Evolutionary conservation across 2,329 filamentous ascomycete species (phyloP), one percentile per base, ranked within the genome.

Genomic region (Didymella pomorum): DNA sequence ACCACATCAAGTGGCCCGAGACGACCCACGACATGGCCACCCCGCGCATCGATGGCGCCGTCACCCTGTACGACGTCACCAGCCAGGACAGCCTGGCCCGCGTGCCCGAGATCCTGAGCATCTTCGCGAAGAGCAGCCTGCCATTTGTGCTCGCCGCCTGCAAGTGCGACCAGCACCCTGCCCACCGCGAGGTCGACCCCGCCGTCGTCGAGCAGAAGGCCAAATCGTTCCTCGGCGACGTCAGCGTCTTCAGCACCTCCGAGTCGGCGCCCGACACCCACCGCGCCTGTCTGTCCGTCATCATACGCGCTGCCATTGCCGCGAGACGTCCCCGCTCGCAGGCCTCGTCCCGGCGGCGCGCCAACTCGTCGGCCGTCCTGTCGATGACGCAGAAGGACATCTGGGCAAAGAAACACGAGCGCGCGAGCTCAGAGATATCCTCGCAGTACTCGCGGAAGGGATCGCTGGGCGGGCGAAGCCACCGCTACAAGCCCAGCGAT

Each of bases 31-130:
- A 91, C 59, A 83, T 88, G 63, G 85, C 88, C 61, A 83, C 91
- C 59, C 91, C 92, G 48, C 85, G 84, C 39, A 85, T 97, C 70
- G 91, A 98, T 71, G 94, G 91, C 20, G 92, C 91, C 44, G 80
- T 97, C 67, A 86, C 94, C 58, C 81, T 98, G 47, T 97, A 97
- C 82, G 92, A 97, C 83, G 90, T 96, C 43, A 91, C 88, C 76
- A 89, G 91, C 74, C 84, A 87, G 67, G 86, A 88, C 60, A 94
- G 89, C 73, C 86, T 96, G 68, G 83, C 84, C 58, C 86, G 90
- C 60, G 82, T 97, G 53, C 89, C 91, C 39, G 86, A 89, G 68
- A 87, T 91, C 62, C 82, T 96, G 74, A 87, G 87, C 79, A 88
- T 89, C 41, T 82, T 96, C 50, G 85, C 87, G 57, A 89, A 89